Conservation (phyloP, 495 filamentous ascomycete species). For the Aspergillus sclerotioniger region DNA sequence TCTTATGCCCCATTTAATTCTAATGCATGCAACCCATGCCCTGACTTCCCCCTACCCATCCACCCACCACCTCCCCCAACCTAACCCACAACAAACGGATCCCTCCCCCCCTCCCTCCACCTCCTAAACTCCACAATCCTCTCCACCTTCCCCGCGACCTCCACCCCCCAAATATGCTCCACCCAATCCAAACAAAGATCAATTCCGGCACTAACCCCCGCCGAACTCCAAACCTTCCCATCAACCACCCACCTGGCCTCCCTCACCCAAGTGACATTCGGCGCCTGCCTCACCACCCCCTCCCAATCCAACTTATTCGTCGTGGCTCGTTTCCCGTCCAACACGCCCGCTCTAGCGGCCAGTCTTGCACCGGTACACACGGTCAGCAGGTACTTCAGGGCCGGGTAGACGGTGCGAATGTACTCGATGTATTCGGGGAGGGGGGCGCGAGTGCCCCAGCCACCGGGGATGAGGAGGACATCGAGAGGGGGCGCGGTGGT, state of each 20-base stretch:
- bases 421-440: constrained; percentile 38
- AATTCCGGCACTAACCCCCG: constrained; percentile 61
- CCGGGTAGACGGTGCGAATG: constrained; percentile 40
- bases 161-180: neutral
- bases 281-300: constrained; percentile 32
- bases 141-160: neutral
- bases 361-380: constrained; percentile 60
- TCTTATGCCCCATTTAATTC: no score
- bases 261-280: constrained; percentile 57
- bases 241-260: constrained; percentile 63
- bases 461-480: constrained; percentile 66
- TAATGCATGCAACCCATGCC: no score
- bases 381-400: constrained; percentile 55
- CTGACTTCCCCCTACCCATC: no score
- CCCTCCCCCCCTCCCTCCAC: neutral
- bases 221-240: constrained; percentile 67
- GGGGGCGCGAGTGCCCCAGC: constrained; percentile 46
- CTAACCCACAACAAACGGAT: constrained; percentile 2
- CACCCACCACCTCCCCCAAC: neutral
- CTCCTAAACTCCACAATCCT: neutral
- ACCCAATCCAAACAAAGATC: constrained; percentile 4
- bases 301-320: constrained; percentile 36
- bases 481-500: constrained; percentile 44
- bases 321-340: constrained; percentile 60
- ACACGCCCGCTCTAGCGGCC: constrained; percentile 51